phyloP scores from a whole-genome alignment of 1,284 basidiomycete species.

The Ceratobasidium sp. region DNA sequence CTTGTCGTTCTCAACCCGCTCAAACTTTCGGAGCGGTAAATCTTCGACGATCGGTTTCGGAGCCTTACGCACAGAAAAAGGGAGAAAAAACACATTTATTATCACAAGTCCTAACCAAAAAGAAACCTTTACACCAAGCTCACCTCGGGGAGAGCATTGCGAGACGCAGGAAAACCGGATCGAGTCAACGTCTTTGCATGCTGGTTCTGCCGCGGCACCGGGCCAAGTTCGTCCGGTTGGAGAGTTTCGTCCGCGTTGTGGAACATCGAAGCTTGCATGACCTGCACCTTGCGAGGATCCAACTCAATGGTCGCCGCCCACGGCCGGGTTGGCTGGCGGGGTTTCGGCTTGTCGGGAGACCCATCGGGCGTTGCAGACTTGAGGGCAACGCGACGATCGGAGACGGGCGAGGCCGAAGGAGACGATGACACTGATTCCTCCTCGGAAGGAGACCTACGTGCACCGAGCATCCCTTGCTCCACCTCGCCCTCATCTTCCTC shows the following conservation, averaged over 20 bases:
- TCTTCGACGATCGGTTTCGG: slow-evolving; percentile 14
- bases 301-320: slow-evolving; percentile 75
- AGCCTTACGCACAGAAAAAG: slow-evolving; percentile 19
- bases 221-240: slow-evolving; percentile 11
- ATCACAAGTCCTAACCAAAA: slow-evolving; percentile 39
- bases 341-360: slow-evolving; percentile 34
- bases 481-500: slow-evolving; percentile 40
- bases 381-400: slow-evolving; percentile 16
- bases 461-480: slow-evolving; percentile 34
- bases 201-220: neutral
- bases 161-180: slow-evolving; percentile 33
- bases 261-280: slow-evolving; percentile 91
- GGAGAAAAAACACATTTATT: slow-evolving; percentile 37
- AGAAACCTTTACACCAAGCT: slow-evolving; percentile 37
- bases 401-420: slow-evolving; percentile 1
- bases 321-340: slow-evolving; percentile 48
- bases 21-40: slow-evolving; percentile 72
- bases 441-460: slow-evolving; percentile 40
- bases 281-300: slow-evolving; percentile 83
- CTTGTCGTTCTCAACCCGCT: slow-evolving; percentile 60
- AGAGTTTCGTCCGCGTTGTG: slow-evolving; percentile 42
- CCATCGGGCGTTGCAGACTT: slow-evolving; percentile 41
- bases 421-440: slow-evolving; percentile 34
- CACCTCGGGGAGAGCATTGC: slow-evolving; percentile 38
- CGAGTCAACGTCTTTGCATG: slow-evolving; percentile 27